phyloP scores from a whole-genome alignment of 176 grass and related monocot genomes.

The Ensete glaucum region DNA sequence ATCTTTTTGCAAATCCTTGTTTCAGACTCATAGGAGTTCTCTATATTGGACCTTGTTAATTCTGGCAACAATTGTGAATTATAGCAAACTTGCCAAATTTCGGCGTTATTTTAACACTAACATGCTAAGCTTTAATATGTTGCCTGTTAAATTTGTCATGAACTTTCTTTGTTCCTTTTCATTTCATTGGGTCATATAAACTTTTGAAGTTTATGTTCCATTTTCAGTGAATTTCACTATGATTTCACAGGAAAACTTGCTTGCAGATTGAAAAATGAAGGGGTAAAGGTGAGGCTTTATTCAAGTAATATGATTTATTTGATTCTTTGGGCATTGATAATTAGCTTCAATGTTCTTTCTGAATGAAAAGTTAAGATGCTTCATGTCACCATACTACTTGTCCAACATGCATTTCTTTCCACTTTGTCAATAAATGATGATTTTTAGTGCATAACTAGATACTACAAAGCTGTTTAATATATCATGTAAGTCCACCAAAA shows the following conservation, averaged over 20 bases:
- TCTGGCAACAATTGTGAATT: neutral
- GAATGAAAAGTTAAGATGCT: neutral
- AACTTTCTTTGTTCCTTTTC: neutral
- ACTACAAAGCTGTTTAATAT: no score
- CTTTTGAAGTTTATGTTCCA: neutral
- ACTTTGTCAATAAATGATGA: no score
- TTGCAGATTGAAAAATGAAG: constrained; percentile 88
- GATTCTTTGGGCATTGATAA: no score
- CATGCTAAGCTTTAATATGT: no score
- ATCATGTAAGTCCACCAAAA: no score
- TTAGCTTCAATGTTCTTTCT: neutral
- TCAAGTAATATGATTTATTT: constrained; percentile 3
- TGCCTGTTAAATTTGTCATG: no score
- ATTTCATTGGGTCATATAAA: neutral
- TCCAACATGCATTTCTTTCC: no score
- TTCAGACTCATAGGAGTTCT: no score
- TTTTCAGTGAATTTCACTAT: constrained; percentile 4
- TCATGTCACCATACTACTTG: neutral
- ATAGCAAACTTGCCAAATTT: neutral
- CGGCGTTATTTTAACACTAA: no score
- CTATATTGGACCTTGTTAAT: no score
- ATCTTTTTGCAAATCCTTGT: no score
- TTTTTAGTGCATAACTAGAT: no score
- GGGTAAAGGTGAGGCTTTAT: constrained; percentile 53
- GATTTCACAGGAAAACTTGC: constrained; percentile 85